Evolutionary conservation across 176 grass and related monocot genomes (phyloP).

Genomic region (Chloris gayana): DNA sequence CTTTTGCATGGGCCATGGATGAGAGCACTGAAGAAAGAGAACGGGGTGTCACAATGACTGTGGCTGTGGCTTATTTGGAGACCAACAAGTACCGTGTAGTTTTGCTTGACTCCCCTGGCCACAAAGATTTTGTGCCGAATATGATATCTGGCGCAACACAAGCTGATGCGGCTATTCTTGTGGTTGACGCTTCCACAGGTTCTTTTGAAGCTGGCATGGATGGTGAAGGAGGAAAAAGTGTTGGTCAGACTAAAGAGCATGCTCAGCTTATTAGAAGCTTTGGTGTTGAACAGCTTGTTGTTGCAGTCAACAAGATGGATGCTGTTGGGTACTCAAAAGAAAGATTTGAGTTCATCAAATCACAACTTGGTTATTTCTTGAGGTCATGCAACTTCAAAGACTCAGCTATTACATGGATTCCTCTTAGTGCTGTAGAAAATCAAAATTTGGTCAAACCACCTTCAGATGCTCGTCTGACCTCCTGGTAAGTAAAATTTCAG

Average conservation of each 20-base stretch:
- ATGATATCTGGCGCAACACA: conserved; percentile 98
- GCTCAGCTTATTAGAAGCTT: conserved; percentile 92
- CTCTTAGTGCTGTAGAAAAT: conserved; percentile 86
- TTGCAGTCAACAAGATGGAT: conserved; percentile 98
- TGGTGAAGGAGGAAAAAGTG: conserved; percentile 66
- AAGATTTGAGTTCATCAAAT: conserved; percentile 87
- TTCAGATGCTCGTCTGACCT: conserved; percentile 67
- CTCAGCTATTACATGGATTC: conserved; percentile 82
- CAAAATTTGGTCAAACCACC: conserved; percentile 76
- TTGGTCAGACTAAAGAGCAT: conserved; percentile 98
- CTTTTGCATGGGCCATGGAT: conserved; percentile 98
- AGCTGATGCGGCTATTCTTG: conserved; percentile 96
- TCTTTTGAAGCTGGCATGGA: conserved; percentile 98
- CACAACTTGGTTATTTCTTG: conserved; percentile 75
- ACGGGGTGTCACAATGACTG: conserved; percentile 96
- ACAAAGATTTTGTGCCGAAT: conserved; percentile 99
- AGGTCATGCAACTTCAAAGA: conserved; percentile 81
- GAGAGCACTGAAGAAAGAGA: conserved; percentile 97
- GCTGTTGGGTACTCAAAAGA: conserved; percentile 79
- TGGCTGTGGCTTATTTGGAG: conserved; percentile 89
- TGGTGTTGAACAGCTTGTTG: conserved; percentile 90
- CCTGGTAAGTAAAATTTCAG: conserved; percentile 64
- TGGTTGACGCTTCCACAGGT: conserved; percentile 87
- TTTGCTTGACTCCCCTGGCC: conserved; percentile 91
- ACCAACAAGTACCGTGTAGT: conserved; percentile 87